Base-by-base conservation (phyloP, 2,329 filamentous ascomycete genomes). In the Xylariaceae sp. region DNA sequence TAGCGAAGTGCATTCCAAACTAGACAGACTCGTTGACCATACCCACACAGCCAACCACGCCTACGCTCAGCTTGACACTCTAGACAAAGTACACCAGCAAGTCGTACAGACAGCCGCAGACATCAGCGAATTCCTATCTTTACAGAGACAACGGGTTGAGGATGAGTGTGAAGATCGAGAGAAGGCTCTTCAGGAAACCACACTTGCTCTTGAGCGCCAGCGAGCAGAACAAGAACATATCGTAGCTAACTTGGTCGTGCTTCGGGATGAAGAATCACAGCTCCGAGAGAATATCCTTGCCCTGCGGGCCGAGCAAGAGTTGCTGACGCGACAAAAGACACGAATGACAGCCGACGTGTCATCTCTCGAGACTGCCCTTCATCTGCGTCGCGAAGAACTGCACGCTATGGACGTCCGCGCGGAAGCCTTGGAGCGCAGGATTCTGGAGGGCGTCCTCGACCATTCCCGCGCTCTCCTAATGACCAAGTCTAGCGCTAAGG, bases 371-470 rank as follows among this genome's bases (percentile, higher is more conserved):
- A 97, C 90, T 8, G 92, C 94, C 0, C 80, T 97, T 29, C 84
- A 87, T 16, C 85, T 97, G 53, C 87, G 94, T 51, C 87, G 89
- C 42, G 92, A 97, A 62, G 94, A 97, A 72, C 83, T 99, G 55
- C 84, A 89, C 43, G 80, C 88, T 22, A 96, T 99, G 88, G 92
- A 97, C 69, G 77, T 81, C 10, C 88, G 92, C 58, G 94, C 92
- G 2, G 91, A 96, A 69, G 83, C 84, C 3, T 78, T 99, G 21
- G 94, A 99, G 73, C 88, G 92, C 49, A 86, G 94, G 22, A 96
- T 99, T 62, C 76, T 99, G 30, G 92, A 97, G 61, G 92, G 92
- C 22, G 89, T 97, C 58, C 95, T 99, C 74, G 92, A 97, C 64
- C 92, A 97, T 69, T 96, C 92, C 18, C 87, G 92, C 6, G 85